Evolutionary conservation across 192 early-diverging fungal genomes (phyloP).

Genomic region (Gorgonomyces haynaldii): DNA sequence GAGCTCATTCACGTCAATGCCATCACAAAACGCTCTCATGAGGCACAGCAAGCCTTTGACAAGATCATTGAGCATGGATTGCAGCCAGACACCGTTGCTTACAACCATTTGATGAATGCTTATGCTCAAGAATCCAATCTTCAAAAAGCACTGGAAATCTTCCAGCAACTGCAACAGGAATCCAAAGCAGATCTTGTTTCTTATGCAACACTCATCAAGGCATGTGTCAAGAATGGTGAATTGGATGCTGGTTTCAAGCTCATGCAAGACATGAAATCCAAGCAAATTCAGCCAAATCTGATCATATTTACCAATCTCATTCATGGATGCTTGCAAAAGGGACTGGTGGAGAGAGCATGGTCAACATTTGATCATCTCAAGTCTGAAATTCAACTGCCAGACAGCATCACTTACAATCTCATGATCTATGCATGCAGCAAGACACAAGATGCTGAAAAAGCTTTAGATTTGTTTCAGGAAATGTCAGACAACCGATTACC

Average conservation of each 20-base stretch:
- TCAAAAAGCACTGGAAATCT: constrained; percentile 46
- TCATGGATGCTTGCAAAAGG: constrained; percentile 60
- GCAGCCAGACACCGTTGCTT: constrained; percentile 54
- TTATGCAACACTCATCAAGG: constrained; percentile 62
- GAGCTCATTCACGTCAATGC: constrained; percentile 44
- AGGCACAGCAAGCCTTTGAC: constrained; percentile 54
- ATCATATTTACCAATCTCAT: constrained; percentile 73
- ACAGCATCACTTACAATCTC: constrained; percentile 65
- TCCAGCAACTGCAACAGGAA: constrained; percentile 45
- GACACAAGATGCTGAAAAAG: constrained; percentile 72
- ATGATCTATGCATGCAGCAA: constrained; percentile 91
- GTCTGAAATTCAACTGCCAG: constrained; percentile 60
- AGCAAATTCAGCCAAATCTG: constrained; percentile 25
- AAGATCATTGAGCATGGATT: constrained; percentile 44
- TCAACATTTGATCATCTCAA: constrained; percentile 80
- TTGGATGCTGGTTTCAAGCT: constrained; percentile 64
- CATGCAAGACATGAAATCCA: constrained; percentile 24
- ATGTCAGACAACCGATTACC: constrained; percentile 60
- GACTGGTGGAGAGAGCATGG: constrained; percentile 75
- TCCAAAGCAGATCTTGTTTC: constrained; percentile 50
- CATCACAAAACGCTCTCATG: constrained; percentile 39
- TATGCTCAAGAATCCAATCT: constrained; percentile 58
- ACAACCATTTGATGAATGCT: constrained; percentile 68
- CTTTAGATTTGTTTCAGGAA: constrained; percentile 83
- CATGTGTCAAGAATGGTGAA: constrained; percentile 42